Conservation (phyloP, 164 flowering plant species). For the Vitis rupestris region DNA sequence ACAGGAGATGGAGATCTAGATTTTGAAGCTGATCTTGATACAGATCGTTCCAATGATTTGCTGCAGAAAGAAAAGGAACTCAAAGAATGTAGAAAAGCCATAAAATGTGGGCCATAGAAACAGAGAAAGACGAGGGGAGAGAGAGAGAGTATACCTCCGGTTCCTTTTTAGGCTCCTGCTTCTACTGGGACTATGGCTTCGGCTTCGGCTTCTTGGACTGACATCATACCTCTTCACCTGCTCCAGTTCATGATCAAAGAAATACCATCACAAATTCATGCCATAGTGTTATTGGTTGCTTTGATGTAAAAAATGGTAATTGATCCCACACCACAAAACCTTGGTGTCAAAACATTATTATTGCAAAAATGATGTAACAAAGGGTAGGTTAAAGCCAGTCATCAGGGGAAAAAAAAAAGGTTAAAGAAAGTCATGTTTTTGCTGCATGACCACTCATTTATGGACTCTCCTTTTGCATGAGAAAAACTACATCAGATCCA, state of each 20-base stretch:
- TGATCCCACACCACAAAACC: not conserved
- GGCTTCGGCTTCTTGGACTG: constrained; percentile 52
- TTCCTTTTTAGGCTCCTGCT: constrained; percentile 44
- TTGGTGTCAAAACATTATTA: not conserved
- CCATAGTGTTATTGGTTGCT: not conserved
- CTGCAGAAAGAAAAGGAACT: constrained; percentile 33
- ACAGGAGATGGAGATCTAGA: constrained; percentile 68
- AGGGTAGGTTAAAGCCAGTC: no score
- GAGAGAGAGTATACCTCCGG: constrained; percentile 27
- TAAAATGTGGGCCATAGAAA: not conserved
- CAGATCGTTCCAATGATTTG: constrained; percentile 53
- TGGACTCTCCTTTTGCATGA: not conserved
- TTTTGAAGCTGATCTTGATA: constrained; percentile 56
- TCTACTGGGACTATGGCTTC: constrained; percentile 43
- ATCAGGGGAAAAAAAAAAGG: not conserved
- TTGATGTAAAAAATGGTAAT: not conserved
- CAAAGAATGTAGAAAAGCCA: not conserved
- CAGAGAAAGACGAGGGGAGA: not conserved
- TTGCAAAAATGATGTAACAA: not conserved
- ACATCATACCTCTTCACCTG: constrained; percentile 68
- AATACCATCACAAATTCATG: not conserved
- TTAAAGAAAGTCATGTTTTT: not conserved
- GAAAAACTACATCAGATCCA: not conserved
- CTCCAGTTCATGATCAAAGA: constrained; percentile 1
- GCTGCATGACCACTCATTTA: no score